Conservation (phyloP, 106 monocot genomes). For the Dendrobium officinale region DNA sequence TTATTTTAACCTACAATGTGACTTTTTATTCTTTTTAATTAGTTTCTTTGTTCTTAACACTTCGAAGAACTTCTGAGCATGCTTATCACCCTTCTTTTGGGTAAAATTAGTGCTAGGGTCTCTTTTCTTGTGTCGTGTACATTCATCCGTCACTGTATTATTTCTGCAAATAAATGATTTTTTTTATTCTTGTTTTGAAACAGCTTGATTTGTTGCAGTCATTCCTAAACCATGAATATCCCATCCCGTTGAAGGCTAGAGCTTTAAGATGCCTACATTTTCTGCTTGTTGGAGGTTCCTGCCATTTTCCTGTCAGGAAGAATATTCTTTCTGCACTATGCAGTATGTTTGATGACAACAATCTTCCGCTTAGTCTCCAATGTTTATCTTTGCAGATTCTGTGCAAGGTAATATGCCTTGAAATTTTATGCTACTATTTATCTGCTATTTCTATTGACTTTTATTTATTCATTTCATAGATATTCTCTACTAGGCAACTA, state of each 20-base stretch:
- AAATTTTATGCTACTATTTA: background rate
- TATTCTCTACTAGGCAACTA: conserved; percentile 6
- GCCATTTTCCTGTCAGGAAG: conserved; percentile 12
- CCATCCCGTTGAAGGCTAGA: conserved; percentile 23
- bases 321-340: conserved; percentile 22
- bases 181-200: background rate
- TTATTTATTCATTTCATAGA: background rate
- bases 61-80: background rate
- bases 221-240: conserved; percentile 22
- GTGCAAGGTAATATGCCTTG: conserved; percentile 34
- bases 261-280: conserved; percentile 48
- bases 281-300: conserved; percentile 28
- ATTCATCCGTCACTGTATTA: background rate
- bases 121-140: background rate
- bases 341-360: conserved; percentile 21
- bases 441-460: conserved; percentile 1
- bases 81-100: background rate
- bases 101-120: background rate
- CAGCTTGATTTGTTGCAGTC: conserved; percentile 53
- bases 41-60: too few species aligned
- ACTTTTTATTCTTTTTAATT: too few species aligned
- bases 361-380: conserved; percentile 22
- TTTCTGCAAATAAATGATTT: conserved; percentile 1
- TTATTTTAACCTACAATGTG: too few species aligned
- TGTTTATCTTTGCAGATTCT: conserved; percentile 36